A percentile compares a stretch with the other conserved stretches of the same genome.
Conservation (phyloP, 2,329 filamentous ascomycete species). For the Stemphylium lycopersici region DNA sequence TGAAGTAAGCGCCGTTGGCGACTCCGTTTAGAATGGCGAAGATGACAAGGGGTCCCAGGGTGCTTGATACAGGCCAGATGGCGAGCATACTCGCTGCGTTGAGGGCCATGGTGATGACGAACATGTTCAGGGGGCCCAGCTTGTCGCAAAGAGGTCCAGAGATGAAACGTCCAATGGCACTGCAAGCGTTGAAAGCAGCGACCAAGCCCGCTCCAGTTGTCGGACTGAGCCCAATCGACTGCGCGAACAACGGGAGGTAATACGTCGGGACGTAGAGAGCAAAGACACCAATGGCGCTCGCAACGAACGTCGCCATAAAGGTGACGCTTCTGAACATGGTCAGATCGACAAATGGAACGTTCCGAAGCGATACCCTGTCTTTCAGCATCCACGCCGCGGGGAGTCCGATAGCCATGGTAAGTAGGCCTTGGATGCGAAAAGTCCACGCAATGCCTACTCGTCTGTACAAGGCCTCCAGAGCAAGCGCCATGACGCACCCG, state of each 20-base stretch:
- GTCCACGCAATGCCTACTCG: constrained; percentile 40
- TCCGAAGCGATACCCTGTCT: constrained; percentile 30
- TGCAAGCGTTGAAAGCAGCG: constrained; percentile 37
- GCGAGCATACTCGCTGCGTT: constrained; percentile 39
- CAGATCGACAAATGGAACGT: constrained; percentile 31
- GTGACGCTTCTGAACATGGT: constrained; percentile 33
- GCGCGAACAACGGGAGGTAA: constrained; percentile 38
- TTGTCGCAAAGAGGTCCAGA: constrained; percentile 37
- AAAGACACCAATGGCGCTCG: constrained; percentile 34
- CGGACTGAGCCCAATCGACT: constrained; percentile 32
- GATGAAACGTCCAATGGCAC: constrained; percentile 36
- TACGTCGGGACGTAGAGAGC: constrained; percentile 41
- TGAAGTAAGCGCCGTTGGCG: constrained; percentile 40
- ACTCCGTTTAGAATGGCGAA: constrained; percentile 40
- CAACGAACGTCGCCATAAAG: constrained; percentile 32
- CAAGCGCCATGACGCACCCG: constrained; percentile 35
- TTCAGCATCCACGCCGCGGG: constrained; percentile 35
- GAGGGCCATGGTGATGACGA: constrained; percentile 34
- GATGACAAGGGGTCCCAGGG: constrained; percentile 31
- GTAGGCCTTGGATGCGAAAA: constrained; percentile 36
- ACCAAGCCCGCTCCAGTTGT: constrained; percentile 37
- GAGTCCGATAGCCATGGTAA: constrained; percentile 32
- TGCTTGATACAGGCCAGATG: constrained; percentile 38
- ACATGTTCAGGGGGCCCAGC: constrained; percentile 42
- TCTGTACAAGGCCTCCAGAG: constrained; percentile 31